Percentiles rank a stretch among this genome's conserved stretches.
These are phyloP conservation scores for Flagelloscypha sp. DNA, from an alignment of 768 basidiomycete genomes.

Conservation along the genomic window DNA sequence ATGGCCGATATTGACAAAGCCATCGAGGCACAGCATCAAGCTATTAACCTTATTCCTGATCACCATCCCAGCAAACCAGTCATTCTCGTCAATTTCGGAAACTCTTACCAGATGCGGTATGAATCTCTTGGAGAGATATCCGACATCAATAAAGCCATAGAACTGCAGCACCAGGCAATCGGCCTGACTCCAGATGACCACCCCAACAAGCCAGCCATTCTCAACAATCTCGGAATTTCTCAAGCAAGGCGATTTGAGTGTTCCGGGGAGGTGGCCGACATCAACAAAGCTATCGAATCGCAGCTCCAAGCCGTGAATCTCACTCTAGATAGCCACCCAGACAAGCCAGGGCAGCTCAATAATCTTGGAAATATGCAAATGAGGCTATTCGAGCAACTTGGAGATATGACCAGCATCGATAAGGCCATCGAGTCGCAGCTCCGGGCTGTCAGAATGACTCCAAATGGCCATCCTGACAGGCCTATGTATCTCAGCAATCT, in stretches of 20 bases:
- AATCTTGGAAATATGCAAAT: not conserved
- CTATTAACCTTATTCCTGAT: conserved; percentile 3
- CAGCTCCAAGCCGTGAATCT: not conserved
- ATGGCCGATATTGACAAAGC: conserved; percentile 8
- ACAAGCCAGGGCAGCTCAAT: not conserved
- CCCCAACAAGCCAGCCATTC: not conserved
- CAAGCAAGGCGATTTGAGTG: not conserved
- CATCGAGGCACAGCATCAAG: not conserved
- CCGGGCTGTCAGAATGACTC: not conserved
- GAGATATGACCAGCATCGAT: not conserved
- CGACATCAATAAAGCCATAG: conserved; percentile 4
- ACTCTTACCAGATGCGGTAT: conserved; percentile 1
- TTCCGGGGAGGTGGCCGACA: not conserved
- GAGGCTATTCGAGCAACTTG: not conserved
- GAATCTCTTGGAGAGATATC: conserved; percentile 2
- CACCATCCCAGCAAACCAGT: conserved; percentile 5
- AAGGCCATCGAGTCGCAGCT: conserved; percentile 1
- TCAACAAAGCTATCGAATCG: not conserved
- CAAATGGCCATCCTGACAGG: not conserved
- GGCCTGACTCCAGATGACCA: not conserved
- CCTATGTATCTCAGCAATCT: conserved; percentile 5
- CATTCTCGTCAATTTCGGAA: conserved; percentile 3
- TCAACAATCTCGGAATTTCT: not conserved
- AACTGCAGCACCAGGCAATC: not conserved
- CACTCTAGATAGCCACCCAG: not conserved